phyloP scores from a whole-genome alignment of 495 filamentous ascomycete species.

The Hamigera avellanea region DNA sequence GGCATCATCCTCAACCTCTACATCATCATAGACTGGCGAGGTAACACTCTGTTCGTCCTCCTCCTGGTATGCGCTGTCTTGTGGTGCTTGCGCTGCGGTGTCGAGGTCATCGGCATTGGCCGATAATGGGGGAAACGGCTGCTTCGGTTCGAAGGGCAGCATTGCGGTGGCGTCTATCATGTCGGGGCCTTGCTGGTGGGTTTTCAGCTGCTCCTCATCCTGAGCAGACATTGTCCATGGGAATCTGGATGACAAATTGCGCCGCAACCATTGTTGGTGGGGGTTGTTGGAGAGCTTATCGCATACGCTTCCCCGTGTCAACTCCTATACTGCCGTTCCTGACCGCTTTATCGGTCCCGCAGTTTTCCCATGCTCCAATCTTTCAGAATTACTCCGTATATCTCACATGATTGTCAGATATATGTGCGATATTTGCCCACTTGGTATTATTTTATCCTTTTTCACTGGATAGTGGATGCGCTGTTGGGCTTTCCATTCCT shows the following conservation, averaged over 20 bases:
- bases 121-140: conserved; percentile 29
- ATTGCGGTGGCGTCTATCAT: neutral
- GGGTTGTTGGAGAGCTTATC: neutral
- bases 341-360: neutral
- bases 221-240: too few relatives aligned
- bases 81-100: conserved; percentile 10
- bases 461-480: too few relatives aligned
- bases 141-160: conserved; percentile 20
- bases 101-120: conserved; percentile 19
- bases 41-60: conserved; percentile 18
- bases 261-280: neutral
- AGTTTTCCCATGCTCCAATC: too few relatives aligned
- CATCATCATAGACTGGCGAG: conserved; percentile 18
- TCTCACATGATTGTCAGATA: too few relatives aligned
- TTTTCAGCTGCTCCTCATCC: neutral
- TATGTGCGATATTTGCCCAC: too few relatives aligned
- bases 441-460: too few relatives aligned
- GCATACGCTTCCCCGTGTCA: neutral
- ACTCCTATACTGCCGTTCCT: neutral
- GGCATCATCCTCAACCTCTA: conserved; percentile 29
- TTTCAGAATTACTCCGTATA: too few relatives aligned
- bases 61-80: conserved; percentile 14
- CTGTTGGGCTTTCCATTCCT: too few relatives aligned
- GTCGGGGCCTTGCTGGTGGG: neutral
- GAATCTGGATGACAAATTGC: too few relatives aligned